Evolutionary conservation across 768 basidiomycete species (phyloP).

Genomic region (Psilocybe cyanescens): DNA sequence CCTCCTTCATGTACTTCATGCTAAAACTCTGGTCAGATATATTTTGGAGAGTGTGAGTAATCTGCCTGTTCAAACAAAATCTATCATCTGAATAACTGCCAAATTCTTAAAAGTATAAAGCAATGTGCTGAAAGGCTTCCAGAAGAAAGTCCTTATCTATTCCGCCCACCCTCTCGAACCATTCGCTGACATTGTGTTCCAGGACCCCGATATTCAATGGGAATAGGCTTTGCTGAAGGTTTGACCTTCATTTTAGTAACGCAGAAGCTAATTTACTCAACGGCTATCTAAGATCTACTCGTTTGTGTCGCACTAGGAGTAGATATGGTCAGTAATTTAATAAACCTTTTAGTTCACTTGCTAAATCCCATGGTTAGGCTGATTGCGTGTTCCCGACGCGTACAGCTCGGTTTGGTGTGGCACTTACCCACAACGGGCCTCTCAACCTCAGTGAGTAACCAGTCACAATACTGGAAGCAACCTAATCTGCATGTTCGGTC

Average conservation of each 20-base stretch:
- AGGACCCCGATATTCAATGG: conserved; percentile 94
- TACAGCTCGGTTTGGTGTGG: conserved; percentile 90
- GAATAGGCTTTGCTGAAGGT: conserved; percentile 93
- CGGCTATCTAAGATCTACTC: conserved; percentile 62
- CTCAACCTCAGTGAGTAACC: conserved; percentile 72
- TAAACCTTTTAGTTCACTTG: background rate
- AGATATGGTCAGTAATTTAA: conserved; percentile 71
- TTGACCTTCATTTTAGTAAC: conserved; percentile 7
- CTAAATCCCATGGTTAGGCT: conserved; percentile 48
- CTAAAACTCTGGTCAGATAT: conserved; percentile 50
- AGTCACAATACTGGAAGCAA: background rate
- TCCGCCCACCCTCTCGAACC: background rate
- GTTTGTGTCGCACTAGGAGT: conserved; percentile 92
- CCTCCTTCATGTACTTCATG: background rate
- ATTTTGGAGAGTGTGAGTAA: conserved; percentile 81
- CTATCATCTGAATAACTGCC: background rate
- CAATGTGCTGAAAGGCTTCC: conserved; percentile 83
- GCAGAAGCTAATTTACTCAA: background rate
- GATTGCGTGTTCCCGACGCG: conserved; percentile 95
- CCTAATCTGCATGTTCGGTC: background rate
- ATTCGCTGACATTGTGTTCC: conserved; percentile 16
- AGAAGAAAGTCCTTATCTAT: conserved; percentile 61
- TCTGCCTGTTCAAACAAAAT: background rate
- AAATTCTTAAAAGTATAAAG: conserved; percentile 56
- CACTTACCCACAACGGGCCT: conserved; percentile 80